Evolutionary conservation across 2,329 filamentous ascomycete genomes (phyloP), one percentile per base, ranked within the genome.

Genomic region (Salinomyces thailandicus): DNA sequence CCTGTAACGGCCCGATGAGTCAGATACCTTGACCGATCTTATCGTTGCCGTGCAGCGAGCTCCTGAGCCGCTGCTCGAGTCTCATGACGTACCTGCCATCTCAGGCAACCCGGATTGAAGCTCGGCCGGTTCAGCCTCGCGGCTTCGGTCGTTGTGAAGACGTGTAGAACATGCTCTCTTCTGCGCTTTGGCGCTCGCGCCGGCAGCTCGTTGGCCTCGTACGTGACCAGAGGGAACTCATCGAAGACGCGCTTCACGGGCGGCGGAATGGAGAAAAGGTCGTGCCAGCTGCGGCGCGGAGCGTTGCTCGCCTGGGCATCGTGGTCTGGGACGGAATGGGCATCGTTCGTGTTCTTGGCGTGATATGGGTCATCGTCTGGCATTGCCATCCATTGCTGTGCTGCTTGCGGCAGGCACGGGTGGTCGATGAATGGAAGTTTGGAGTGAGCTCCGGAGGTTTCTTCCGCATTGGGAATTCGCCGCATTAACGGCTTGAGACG

Each of bases 31-130:
- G n/a, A n/a, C n/a, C n/a, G n/a, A n/a, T n/a, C n/a, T n/a, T n/a
- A n/a, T n/a, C n/a, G n/a, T n/a, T n/a, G n/a, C 28, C 28, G 6
- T 20, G 13, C 31, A 13, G 31, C 20, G 12, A 8, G 9, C 18
- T 34, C 6, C 14, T 14, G 13, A 16, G n/a, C 31, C 18, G 8
- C 14, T n/a, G 9, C 16, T 17, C 31, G n/a, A n/a, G 9, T 4
- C 9, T 26, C 22, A 3, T 13, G 16, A 59, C 75, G 48, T 52
- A 89, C 85, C 82, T 96, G 91, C 86, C 86, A 96, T 67, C 89
- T 94, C 54, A 96, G 68, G 66, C 91, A 98, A 40, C 79, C 77
- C 8, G 91, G 91, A 58, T 96, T 96, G 64, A 81, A 93, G 46
- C 85, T 93, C 17, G 86, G 82, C 18, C 67, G 63, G 4, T 77